Conservation (phyloP, 768 basidiomycete genomes). For the Ephemerocybe angulata region DNA sequence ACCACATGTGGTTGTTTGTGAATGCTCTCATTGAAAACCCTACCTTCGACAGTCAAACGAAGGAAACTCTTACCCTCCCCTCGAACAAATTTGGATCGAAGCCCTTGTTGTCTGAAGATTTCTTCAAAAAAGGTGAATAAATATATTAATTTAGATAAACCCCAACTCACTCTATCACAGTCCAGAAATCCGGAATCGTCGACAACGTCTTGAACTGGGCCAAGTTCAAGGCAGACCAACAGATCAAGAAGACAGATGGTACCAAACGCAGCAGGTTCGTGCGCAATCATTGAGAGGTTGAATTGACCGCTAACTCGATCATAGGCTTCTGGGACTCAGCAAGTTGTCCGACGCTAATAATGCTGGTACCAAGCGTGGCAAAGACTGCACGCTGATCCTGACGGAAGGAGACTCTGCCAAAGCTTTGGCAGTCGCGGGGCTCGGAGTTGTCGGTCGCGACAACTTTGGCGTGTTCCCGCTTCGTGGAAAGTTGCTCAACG, state of each 20-base stretch:
- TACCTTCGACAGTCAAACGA: constrained; percentile 98
- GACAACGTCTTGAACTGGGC: constrained; percentile 95
- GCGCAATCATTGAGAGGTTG: neutral
- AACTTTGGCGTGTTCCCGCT: constrained; percentile 97
- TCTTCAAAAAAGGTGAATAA: constrained; percentile 97
- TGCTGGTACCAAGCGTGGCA: constrained; percentile 79
- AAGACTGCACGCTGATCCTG: constrained; percentile 88
- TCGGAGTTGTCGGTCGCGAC: constrained; percentile 93
- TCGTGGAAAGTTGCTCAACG: constrained; percentile 94
- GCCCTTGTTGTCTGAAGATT: constrained; percentile 81
- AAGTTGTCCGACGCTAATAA: constrained; percentile 98
- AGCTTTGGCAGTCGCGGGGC: constrained; percentile 89
- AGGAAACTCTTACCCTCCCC: constrained; percentile 88
- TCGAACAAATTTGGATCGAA: constrained; percentile 89
- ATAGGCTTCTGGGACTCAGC: constrained; percentile 84
- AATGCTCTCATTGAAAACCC: constrained; percentile 96
- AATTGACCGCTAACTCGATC: neutral
- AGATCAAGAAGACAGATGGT: constrained; percentile 95
- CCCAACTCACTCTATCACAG: no score
- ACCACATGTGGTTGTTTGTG: constrained; percentile 98
- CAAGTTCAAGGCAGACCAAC: constrained; percentile 93
- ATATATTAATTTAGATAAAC: no score
- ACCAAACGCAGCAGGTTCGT: constrained; percentile 78
- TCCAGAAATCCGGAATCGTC: constrained; percentile 83
- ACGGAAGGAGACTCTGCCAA: constrained; percentile 99